phyloP scores from a whole-genome alignment of 1,139 yeast genomes.

The Yamadazyma jaroonii region DNA sequence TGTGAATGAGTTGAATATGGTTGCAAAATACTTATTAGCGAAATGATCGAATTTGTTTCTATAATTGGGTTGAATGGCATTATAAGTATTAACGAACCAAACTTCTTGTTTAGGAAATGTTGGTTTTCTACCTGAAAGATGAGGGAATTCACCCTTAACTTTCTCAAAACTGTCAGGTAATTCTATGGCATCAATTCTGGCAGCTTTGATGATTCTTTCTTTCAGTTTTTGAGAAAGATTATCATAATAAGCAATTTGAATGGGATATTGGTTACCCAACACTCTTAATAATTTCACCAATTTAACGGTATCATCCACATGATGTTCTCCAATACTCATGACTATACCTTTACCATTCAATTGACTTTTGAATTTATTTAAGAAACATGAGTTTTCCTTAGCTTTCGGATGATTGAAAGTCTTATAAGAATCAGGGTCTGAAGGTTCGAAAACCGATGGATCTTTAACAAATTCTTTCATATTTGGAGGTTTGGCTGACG shows the following conservation, averaged over 20 bases:
- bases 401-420: constrained; percentile 14
- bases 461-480: constrained; percentile 21
- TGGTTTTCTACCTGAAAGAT: constrained; percentile 25
- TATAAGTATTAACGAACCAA: constrained; percentile 34
- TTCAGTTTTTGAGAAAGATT: constrained; percentile 22
- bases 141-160: constrained; percentile 22
- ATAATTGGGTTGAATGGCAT: constrained; percentile 23
- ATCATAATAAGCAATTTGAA: constrained; percentile 52
- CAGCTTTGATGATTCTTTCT: constrained; percentile 24
- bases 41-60: constrained; percentile 23
- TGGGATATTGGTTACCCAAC: constrained; percentile 45
- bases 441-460: constrained; percentile 17
- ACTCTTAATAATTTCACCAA: constrained; percentile 46
- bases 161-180: constrained; percentile 25
- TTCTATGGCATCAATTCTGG: constrained; percentile 21
- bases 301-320: constrained; percentile 42
- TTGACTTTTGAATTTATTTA: constrained; percentile 33
- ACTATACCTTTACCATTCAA: constrained; percentile 52
- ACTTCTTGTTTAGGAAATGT: constrained; percentile 31
- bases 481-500: constrained; percentile 33
- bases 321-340: constrained; percentile 43
- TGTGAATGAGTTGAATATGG: constrained; percentile 32
- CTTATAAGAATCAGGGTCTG: constrained; percentile 11
- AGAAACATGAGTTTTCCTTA: constrained; percentile 28
- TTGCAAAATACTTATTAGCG: constrained; percentile 31